These are phyloP conservation scores for Kickxella alabastrina DNA, from an alignment of 192 early-diverging fungal genomes.

Conservation along the genomic window DNA sequence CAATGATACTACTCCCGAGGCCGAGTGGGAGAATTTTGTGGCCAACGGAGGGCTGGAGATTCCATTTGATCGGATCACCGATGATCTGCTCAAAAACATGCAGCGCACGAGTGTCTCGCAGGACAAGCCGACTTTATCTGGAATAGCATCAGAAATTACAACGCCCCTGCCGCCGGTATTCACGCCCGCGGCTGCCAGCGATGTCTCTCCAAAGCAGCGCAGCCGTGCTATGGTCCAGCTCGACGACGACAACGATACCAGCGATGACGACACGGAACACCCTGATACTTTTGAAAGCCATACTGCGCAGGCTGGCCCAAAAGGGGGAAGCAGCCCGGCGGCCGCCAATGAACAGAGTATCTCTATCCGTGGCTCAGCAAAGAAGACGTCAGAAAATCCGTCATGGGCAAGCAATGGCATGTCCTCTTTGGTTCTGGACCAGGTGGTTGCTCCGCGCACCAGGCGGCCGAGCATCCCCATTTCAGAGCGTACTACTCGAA, in stretches of 20 bases:
- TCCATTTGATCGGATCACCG: conserved; percentile 44
- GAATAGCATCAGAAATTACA: background rate
- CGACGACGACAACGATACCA: conserved; percentile 27
- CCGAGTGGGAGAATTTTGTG: conserved; percentile 53
- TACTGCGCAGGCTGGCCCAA: too few species aligned
- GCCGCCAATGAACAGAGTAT: conserved; percentile 3
- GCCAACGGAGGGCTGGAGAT: conserved; percentile 48
- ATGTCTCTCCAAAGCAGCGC: background rate
- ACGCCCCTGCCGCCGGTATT: background rate
- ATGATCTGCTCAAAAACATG: conserved; percentile 39
- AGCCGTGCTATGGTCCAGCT: background rate
- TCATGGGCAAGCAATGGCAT: background rate
- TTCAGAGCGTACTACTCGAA: conserved; percentile 1
- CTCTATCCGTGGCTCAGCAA: conserved; percentile 25
- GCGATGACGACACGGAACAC: conserved; percentile 8
- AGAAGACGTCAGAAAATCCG: background rate
- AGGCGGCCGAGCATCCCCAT: conserved; percentile 10
- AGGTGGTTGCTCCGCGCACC: conserved; percentile 2
- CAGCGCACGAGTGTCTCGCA: background rate
- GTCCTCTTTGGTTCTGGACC: conserved; percentile 9
- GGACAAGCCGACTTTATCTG: background rate
- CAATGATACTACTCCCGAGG: conserved; percentile 22
- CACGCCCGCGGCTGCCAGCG: background rate
- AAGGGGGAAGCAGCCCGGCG: background rate
- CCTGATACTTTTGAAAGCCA: conserved; percentile 1